Evolutionary conservation across 2,329 filamentous ascomycete genomes (phyloP), one percentile per base, ranked within the genome.

Genomic region (Neopestalotiopsis rosae): DNA sequence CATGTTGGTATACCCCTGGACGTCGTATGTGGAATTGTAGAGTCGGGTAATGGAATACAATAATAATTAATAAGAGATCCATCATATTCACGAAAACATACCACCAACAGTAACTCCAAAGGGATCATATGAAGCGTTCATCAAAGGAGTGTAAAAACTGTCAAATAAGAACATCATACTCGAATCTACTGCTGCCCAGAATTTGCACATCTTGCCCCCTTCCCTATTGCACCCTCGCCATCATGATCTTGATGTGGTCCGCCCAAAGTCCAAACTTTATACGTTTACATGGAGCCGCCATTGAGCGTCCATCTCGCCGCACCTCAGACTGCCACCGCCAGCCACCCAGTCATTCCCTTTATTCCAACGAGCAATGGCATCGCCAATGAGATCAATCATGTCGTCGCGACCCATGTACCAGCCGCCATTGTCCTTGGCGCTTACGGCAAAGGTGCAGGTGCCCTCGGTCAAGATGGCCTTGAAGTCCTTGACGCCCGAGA

Each of bases 371-470:
- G 61, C 34, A 20, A 64, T 28, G n/a, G 14, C 7, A 28, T 64
- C 61, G 12, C 24, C 38, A 17, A 64, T 49, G 14, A 64, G n/a
- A 38, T 64, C 61, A 7, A 40, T 40, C n/a, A 64, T 52, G 61
- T 64, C 61, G 38, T 64, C 61, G 28, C 61, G 38, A 4, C 61
- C 61, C 38, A 64, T 49, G 61, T 49, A 64, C 20, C 49, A 64
- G n/a, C 38, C 24, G 10, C 61, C 61, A n/a, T n/a, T 40, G n/a
- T 20, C 24, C 20, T 64, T 14, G 40, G 38, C 34, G n/a, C n/a
- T 28, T 7, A 64, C 38, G 9, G 14, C 40, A 20, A 64, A 64
- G 14, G n/a, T n/a, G 61, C 61, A 64, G 38, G 14, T 52, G 61
- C 40, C 61, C 28, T 64, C 61, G 34, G 10, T 24, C 17, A 24